A percentile compares a stretch with the other conserved stretches of the same genome.
phyloP scores from a whole-genome alignment of 495 filamentous ascomycete genomes.

The Hyaloscypha bicolor region DNA sequence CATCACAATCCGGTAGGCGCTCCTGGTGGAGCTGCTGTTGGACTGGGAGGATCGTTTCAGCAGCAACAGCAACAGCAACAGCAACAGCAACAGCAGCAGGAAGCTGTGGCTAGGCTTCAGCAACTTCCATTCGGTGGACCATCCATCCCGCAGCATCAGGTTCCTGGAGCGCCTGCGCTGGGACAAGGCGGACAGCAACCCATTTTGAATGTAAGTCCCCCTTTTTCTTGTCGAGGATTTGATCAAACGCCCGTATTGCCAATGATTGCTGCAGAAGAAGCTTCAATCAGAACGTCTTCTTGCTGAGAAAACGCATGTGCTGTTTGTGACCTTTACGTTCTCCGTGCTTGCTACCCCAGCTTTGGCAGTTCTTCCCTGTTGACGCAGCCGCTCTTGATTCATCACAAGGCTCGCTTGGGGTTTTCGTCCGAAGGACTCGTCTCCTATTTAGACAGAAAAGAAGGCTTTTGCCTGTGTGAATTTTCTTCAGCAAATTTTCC shows the following conservation, averaged over 20 bases:
- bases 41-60: conserved; percentile 50
- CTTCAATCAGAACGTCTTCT: not conserved
- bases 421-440: not conserved
- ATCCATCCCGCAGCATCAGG: conserved; percentile 36
- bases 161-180: conserved; percentile 58
- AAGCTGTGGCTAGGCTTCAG: conserved; percentile 48
- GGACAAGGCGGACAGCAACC: conserved; percentile 84
- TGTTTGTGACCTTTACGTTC: too few relatives aligned
- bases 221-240: not conserved
- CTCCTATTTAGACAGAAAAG: too few relatives aligned
- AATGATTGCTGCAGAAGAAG: not conserved
- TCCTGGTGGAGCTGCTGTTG: conserved; percentile 38
- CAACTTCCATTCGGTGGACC: conserved; percentile 45
- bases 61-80: conserved; percentile 43
- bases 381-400: not conserved
- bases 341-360: too few relatives aligned
- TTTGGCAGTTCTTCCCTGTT: not conserved
- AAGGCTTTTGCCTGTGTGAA: too few relatives aligned
- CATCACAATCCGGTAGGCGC: conserved; percentile 36
- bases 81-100: conserved; percentile 41
- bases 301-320: not conserved
- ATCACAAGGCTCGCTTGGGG: not conserved
- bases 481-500: not conserved
- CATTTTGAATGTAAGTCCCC: conserved; percentile 78
- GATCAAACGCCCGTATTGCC: not conserved